Conservation (phyloP, 179 eudicot species). For the Vitellaria paradoxa region DNA sequence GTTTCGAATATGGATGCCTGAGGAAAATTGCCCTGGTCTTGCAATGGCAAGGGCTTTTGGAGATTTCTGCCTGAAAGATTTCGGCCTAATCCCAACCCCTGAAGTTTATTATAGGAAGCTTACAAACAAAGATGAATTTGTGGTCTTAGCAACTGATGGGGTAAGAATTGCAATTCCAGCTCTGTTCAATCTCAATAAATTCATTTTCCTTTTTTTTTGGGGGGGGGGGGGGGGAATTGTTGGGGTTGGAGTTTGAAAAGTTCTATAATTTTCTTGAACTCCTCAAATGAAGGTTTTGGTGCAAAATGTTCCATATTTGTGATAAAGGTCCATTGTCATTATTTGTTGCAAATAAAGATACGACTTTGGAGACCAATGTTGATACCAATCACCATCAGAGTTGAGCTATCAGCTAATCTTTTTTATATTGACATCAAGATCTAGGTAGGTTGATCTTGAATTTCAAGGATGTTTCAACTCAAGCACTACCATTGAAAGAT, state of each 20-base stretch:
- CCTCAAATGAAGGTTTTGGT: background rate
- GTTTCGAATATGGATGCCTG: conserved; percentile 73
- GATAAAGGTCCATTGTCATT: too few species aligned
- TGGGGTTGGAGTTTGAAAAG: background rate
- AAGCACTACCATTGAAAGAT: too few species aligned
- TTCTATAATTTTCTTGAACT: background rate
- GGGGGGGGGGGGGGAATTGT: too few species aligned
- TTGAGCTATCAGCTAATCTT: too few species aligned
- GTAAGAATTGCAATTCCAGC: conserved; percentile 29
- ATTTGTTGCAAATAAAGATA: too few species aligned
- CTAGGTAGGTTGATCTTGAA: too few species aligned
- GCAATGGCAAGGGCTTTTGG: conserved; percentile 93
- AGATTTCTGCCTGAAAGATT: conserved; percentile 80
- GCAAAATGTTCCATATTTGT: too few species aligned
- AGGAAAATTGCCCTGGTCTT: conserved; percentile 71
- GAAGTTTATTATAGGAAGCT: conserved; percentile 56
- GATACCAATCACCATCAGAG: too few species aligned
- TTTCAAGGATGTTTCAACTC: too few species aligned
- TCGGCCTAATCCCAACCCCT: conserved; percentile 70
- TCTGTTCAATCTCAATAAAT: background rate
- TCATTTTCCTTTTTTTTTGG: background rate
- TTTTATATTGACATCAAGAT: too few species aligned
- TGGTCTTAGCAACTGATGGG: conserved; percentile 91
- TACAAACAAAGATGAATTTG: conserved; percentile 61
- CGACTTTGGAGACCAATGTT: background rate